Base-by-base conservation (phyloP, 1,284 basidiomycete species). In the Calocybe gambosa region DNA sequence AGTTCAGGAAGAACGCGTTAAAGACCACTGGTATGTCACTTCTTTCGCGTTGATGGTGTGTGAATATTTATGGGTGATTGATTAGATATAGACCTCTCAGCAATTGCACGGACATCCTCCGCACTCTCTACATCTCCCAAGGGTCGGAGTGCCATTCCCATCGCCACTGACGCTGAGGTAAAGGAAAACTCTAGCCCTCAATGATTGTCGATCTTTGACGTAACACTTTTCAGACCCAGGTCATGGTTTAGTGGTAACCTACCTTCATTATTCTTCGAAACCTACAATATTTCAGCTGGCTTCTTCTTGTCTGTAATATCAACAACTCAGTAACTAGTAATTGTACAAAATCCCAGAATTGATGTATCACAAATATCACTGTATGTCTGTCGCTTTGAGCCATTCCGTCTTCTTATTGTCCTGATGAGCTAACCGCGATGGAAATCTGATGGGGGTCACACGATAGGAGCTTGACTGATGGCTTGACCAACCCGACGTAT, bases 101-200 rank as follows among this genome's bases (percentile, higher is more conserved):
- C 80, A 46, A 92, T 93, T 57, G 89, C 89, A 20, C 83, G 87
- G 55, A 88, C 87, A 49, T 90, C 87, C 9, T 74, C 75, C 51
- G 89, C 82, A 16, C 79, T 86, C 31, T 81, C 83, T 39, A 67
- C 71, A 49, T 85, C 84, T 45, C 83, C 85, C 20, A 71, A 75
- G 36, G 61, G 57, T 46, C 64, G 9, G 13, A 34, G n/a, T 15
- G 31, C n/a, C n/a, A 7, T 16, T 16, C 13, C 5, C 15, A 16
- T 15, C 13, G n/a, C 6, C n/a, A 34, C 3, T 34, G 31, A 16
- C 15, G 31, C 31, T 13, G n/a, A 34, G 31, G 31, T 34, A 34
- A n/a, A 34, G 8, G 7, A 3, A 7, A 23, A 23, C 21, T 23
- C 21, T 23, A 7, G 21, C 21, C 21, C 21, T 23, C 21, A 4